Evolutionary conservation across 148 eudicot genomes (phyloP).

Genomic region (Amaranthus hypochondriacus): DNA sequence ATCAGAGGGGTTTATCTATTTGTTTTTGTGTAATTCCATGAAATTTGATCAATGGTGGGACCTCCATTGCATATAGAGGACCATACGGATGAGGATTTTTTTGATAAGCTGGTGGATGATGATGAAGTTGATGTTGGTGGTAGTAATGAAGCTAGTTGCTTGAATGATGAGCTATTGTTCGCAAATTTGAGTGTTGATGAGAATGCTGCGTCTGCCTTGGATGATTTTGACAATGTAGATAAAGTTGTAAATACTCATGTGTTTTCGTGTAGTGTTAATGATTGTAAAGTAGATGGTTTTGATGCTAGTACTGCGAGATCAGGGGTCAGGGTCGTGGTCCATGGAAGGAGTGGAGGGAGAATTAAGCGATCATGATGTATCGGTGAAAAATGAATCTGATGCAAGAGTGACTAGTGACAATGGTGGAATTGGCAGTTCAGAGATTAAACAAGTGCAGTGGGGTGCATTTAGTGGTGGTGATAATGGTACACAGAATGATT

Average conservation of each 20-base stretch:
- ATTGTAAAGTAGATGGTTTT: slow-evolving; percentile 12
- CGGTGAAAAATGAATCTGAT: slow-evolving; percentile 22
- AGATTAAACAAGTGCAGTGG: slow-evolving; percentile 76
- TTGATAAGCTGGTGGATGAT: slow-evolving; percentile 75
- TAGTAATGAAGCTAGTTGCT: slow-evolving; percentile 20
- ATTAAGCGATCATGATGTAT: slow-evolving; percentile 16
- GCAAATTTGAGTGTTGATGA: slow-evolving; percentile 40
- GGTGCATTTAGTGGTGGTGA: slow-evolving; percentile 38
- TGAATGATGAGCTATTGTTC: slow-evolving; percentile 40
- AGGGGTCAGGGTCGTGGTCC: slow-evolving; percentile 9
- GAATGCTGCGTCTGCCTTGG: not conserved
- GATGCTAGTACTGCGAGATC: not conserved
- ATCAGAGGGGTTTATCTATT: not conserved
- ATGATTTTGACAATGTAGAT: slow-evolving; percentile 20
- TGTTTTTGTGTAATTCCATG: not conserved
- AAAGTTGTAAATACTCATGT: slow-evolving; percentile 22
- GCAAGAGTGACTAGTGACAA: not conserved
- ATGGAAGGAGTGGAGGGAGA: slow-evolving; percentile 33
- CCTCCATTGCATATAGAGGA: slow-evolving; percentile 79
- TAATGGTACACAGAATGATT: not conserved
- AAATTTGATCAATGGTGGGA: slow-evolving; percentile 42
- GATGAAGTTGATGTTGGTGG: slow-evolving; percentile 43
- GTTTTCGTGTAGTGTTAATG: not conserved
- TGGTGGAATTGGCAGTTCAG: slow-evolving; percentile 29
- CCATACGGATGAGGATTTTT: slow-evolving; percentile 76